Evolutionary conservation across 1,284 basidiomycete genomes (phyloP).

Genomic region (Heterobasidion annosum): DNA sequence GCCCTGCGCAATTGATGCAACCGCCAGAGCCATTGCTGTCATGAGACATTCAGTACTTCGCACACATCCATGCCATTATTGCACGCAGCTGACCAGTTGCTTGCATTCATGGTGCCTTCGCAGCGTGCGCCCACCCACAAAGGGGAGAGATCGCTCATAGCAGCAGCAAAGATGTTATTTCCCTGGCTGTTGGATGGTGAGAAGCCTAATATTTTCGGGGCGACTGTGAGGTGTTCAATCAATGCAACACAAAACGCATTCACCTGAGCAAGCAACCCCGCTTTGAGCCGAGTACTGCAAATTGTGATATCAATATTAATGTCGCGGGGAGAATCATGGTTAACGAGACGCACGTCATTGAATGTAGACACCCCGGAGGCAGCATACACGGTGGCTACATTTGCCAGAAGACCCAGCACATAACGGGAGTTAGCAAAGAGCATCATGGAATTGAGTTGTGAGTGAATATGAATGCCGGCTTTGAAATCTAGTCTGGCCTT

Average conservation of each 20-base stretch:
- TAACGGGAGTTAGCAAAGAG: background rate
- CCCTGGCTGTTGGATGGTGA: slow-evolving; percentile 21
- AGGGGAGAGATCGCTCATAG: slow-evolving; percentile 25
- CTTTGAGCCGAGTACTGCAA: slow-evolving; percentile 19
- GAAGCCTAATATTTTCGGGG: slow-evolving; percentile 13
- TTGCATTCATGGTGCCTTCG: slow-evolving; percentile 19
- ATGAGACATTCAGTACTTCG: background rate
- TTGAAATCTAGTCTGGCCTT: too few species aligned
- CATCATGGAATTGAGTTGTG: background rate
- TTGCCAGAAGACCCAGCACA: background rate
- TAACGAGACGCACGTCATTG: slow-evolving; percentile 20
- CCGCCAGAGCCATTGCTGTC: slow-evolving; percentile 18
- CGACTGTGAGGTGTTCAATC: too few species aligned
- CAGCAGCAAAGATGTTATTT: slow-evolving; percentile 21
- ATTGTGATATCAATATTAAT: slow-evolving; percentile 7
- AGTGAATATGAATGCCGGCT: background rate
- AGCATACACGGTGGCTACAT: slow-evolving; percentile 1
- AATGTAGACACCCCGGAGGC: slow-evolving; percentile 19
- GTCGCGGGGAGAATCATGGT: background rate
- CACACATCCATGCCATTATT: too few species aligned
- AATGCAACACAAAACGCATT: background rate
- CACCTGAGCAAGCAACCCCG: slow-evolving; percentile 21
- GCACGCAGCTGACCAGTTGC: slow-evolving; percentile 15
- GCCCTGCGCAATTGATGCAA: slow-evolving; percentile 19
- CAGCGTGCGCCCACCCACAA: slow-evolving; percentile 23